Evolutionary conservation across 2,329 filamentous ascomycete genomes (phyloP).

Genomic region (Lachnellula willkommii): DNA sequence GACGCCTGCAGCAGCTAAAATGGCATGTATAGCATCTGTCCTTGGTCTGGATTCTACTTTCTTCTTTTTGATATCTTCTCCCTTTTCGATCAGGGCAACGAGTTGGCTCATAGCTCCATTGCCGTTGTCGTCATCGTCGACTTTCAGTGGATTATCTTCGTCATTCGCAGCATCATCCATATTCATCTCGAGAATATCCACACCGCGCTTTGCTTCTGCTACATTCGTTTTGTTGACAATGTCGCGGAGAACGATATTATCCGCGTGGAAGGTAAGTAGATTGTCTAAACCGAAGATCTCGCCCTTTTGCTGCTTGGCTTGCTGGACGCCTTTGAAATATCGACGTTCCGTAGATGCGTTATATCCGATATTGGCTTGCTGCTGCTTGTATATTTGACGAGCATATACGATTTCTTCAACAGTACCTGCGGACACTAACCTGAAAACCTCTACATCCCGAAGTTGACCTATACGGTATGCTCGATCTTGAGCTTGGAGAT

Average conservation of each 20-base stretch:
- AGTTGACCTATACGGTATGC: constrained; percentile 93
- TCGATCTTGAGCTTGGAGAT: constrained; percentile 91
- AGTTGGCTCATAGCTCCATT: constrained; percentile 69
- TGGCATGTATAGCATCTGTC: constrained; percentile 77
- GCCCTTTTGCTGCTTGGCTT: constrained; percentile 73
- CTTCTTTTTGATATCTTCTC: constrained; percentile 40
- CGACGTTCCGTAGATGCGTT: constrained; percentile 85
- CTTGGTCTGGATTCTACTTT: constrained; percentile 38
- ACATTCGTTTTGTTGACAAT: constrained; percentile 99
- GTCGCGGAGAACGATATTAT: constrained; percentile 78
- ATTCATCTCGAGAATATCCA: constrained; percentile 73
- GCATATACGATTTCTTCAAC: constrained; percentile 98
- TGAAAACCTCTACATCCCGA: constrained; percentile 90
- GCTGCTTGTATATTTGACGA: constrained; percentile 96
- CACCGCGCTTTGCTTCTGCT: constrained; percentile 82
- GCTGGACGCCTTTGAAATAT: constrained; percentile 93
- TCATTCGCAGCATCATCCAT: constrained; percentile 56
- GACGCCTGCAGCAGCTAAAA: constrained; percentile 80
- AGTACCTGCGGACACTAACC: constrained; percentile 82
- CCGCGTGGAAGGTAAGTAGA: constrained; percentile 73
- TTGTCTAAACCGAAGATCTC: constrained; percentile 92
- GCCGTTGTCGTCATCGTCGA: constrained; percentile 42
- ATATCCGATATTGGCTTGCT: constrained; percentile 97
- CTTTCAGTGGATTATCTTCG: constrained; percentile 39
- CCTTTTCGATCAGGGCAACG: constrained; percentile 51